These are phyloP conservation scores for Barbatosphaeria neglecta DNA, from an alignment of 495 filamentous ascomycete species.

Conservation along the genomic window DNA sequence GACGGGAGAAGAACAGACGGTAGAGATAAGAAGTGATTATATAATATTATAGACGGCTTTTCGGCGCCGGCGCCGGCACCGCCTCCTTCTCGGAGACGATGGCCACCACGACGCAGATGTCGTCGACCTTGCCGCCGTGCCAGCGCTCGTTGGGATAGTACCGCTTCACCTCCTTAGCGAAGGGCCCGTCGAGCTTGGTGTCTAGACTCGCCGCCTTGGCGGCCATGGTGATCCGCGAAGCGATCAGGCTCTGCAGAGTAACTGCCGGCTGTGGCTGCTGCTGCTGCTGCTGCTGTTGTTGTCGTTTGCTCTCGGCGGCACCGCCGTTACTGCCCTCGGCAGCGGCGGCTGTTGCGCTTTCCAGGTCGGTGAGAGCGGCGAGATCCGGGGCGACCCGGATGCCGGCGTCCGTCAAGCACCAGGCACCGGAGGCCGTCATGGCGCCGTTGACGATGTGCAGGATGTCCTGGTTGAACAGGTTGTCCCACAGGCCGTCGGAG, in stretches of 20 bases:
- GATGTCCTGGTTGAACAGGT: constrained; percentile 81
- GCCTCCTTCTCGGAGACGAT: constrained; percentile 48
- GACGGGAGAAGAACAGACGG: background rate
- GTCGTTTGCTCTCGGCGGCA: constrained; percentile 3
- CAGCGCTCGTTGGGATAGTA: constrained; percentile 73
- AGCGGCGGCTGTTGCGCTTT: constrained; percentile 9
- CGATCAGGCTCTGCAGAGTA: constrained; percentile 66
- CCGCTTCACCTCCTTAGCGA: constrained; percentile 84
- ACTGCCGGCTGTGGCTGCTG: constrained; percentile 6
- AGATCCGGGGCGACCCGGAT: constrained; percentile 48
- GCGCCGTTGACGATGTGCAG: constrained; percentile 62
- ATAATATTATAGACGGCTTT: constrained; percentile 24
- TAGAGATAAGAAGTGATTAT: background rate
- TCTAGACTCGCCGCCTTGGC: constrained; percentile 79
- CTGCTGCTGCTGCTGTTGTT: background rate
- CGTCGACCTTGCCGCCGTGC: constrained; percentile 82
- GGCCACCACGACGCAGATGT: constrained; percentile 71
- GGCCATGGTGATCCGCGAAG: constrained; percentile 60
- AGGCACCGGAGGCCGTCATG: constrained; percentile 65
- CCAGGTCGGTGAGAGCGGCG: constrained; percentile 35
- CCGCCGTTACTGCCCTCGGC: background rate
- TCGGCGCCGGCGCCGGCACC: constrained; percentile 14
- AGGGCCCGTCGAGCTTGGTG: constrained; percentile 71
- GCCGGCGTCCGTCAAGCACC: constrained; percentile 49
- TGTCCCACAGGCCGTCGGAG: constrained; percentile 94